Conservation (phyloP, 2,329 filamentous ascomycete species). For the Elsinoe arachidis region DNA sequence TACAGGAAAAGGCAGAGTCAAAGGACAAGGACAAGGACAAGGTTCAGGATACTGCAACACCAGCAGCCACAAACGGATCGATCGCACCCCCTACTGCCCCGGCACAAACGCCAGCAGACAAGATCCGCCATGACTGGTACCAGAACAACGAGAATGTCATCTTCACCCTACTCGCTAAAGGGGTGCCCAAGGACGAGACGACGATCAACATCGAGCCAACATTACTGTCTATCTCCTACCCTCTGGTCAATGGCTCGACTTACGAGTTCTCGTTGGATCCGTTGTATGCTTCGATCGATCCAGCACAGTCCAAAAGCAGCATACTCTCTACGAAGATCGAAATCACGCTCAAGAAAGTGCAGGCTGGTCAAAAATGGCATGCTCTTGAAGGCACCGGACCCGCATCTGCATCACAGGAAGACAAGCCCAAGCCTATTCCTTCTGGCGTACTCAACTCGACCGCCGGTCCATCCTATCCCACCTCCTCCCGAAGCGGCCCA, state of each 20-base stretch:
- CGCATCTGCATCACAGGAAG: background rate
- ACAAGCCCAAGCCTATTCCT: slow-evolving; percentile 12
- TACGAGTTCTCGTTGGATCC: slow-evolving; percentile 58
- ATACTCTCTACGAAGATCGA: slow-evolving; percentile 76
- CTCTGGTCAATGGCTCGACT: slow-evolving; percentile 39
- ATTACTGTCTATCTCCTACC: slow-evolving; percentile 52
- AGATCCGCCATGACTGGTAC: slow-evolving; percentile 62
- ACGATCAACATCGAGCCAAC: slow-evolving; percentile 41
- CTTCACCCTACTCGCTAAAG: slow-evolving; percentile 58
- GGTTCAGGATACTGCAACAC: background rate
- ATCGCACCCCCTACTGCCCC: slow-evolving; percentile 13
- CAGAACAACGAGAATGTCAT: slow-evolving; percentile 53
- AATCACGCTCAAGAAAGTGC: slow-evolving; percentile 60
- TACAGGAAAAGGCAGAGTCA: slow-evolving; percentile 7
- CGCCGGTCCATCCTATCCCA: slow-evolving; percentile 62
- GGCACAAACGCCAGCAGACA: slow-evolving; percentile 42
- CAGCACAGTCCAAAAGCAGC: slow-evolving; percentile 49
- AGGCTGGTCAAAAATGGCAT: slow-evolving; percentile 59
- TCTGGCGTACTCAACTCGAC: slow-evolving; percentile 18
- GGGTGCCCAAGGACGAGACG: slow-evolving; percentile 49
- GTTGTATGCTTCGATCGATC: slow-evolving; percentile 58
- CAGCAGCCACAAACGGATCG: background rate
- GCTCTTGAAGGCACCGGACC: slow-evolving; percentile 42
- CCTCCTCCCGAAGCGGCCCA: slow-evolving; percentile 70
- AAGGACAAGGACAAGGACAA: slow-evolving; percentile 17